Evolutionary conservation across 139 green algal species (phyloP).

Genomic region (Chlorella sp.): DNA sequence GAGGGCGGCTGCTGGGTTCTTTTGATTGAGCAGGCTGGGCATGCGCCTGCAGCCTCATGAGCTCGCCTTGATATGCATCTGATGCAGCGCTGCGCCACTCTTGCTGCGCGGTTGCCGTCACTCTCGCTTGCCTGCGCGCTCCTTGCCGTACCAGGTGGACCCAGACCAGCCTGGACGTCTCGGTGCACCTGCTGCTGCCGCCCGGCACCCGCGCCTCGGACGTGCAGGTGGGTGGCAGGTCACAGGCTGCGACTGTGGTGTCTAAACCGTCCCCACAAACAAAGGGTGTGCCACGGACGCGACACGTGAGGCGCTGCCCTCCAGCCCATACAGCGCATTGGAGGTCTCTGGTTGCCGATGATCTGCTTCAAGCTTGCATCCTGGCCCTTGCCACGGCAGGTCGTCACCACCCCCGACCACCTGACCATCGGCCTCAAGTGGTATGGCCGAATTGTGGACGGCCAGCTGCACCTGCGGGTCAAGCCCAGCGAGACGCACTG

Average conservation of each 20-base stretch:
- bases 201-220: constrained; percentile 28
- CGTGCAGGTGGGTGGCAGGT: constrained; percentile 7
- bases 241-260: no score
- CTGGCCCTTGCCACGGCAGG: constrained; percentile 22
- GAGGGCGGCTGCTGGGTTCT: not conserved
- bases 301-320: no score
- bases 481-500: constrained; percentile 60
- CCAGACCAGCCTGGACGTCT: constrained; percentile 35
- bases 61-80: no score
- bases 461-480: constrained; percentile 45
- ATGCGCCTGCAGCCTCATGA: no score
- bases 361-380: no score
- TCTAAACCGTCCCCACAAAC: no score
- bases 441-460: constrained; percentile 69
- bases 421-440: constrained; percentile 63
- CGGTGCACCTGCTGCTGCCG: constrained; percentile 19
- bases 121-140: not conserved
- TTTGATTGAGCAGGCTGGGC: not conserved
- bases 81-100: not conserved
- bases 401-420: constrained; percentile 33
- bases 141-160: constrained; percentile 6
- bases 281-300: no score
- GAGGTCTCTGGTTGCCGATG: not conserved
- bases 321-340: not conserved
- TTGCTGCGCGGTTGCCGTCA: not conserved